Evolutionary conservation across 768 basidiomycete genomes (phyloP).

Genomic region (Termitomyces sp.): DNA sequence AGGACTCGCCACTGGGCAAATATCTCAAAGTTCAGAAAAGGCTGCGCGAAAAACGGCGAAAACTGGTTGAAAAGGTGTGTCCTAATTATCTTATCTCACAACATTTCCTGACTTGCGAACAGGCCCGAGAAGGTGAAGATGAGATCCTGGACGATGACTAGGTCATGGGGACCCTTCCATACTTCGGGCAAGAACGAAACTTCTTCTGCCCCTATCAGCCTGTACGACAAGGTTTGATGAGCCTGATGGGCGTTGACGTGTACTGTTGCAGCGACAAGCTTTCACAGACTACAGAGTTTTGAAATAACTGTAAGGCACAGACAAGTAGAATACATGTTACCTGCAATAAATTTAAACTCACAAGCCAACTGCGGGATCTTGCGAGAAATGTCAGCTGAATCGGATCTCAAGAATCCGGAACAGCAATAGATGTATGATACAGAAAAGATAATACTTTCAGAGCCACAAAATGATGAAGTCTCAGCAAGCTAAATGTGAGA

Average conservation of each 20-base stretch:
- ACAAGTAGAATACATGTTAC: neutral
- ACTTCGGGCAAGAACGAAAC: neutral
- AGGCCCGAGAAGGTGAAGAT: constrained; percentile 69
- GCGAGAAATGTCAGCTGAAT: constrained; percentile 1
- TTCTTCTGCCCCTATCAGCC: neutral
- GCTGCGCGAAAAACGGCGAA: constrained; percentile 65
- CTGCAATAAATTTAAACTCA: neutral
- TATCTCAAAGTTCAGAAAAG: constrained; percentile 81
- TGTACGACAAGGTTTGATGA: neutral
- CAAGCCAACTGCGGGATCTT: constrained; percentile 8
- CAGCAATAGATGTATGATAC: neutral
- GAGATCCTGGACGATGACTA: constrained; percentile 54
- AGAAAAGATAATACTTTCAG: neutral
- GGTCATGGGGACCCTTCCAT: neutral
- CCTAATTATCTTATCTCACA: constrained; percentile 6
- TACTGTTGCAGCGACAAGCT: neutral
- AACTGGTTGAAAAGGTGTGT: constrained; percentile 68
- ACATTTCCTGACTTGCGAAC: constrained; percentile 14
- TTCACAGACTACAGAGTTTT: neutral
- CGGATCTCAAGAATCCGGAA: constrained; percentile 7
- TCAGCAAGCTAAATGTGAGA: neutral
- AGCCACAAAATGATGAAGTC: neutral
- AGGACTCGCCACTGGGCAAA: constrained; percentile 73
- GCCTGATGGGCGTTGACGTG: neutral
- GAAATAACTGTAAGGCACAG: neutral